Evolutionary conservation across 805 yeast species (phyloP), one percentile per base, ranked within the genome.

Genomic region (Maudiozyma turicensis): DNA sequence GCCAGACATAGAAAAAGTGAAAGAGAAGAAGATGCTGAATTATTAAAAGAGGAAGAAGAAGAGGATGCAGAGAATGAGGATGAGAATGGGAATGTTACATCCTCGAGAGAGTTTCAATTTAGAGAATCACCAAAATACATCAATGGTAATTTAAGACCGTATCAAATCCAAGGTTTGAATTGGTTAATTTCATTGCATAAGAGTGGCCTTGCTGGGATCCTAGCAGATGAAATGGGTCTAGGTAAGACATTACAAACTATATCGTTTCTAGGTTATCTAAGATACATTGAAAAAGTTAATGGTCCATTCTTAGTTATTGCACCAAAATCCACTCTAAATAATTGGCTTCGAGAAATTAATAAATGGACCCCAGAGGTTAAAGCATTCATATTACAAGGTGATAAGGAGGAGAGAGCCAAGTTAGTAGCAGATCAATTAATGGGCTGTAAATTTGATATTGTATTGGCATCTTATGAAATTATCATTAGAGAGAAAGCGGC

Each of bases 151-250:
- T 64, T 85, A 50, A 74, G 95, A 58, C 81, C 84, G 3, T 85
- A 85, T 61, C 95, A 85, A 66, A 74, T 85, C 53, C 89, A 82
- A 63, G 95, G 93, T 53, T 69, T 85, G 52, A 85, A 85, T 63
- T 85, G 95, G 95, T 67, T 85, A 56, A 76, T 84, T 11, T 74
- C 84, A 1, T 66, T 85, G 51, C 78, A 81, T 57, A 83, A 80
- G 53, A 83, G 82, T 66, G 77, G 79, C 51, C 68, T 85, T 43
- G 77, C 85, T 1, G 93, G 93, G 51, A 84, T 85, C 28, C 71
- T 85, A 50, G 93, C 93, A 0, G 93, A 85, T 66, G 93, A 85
- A 67, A 85, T 85, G 93, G 93, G 93, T 1, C 67, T 85, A 52
- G 93, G 93, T 56, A 85, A 85, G 62, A 85, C 93, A 3, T 68